phyloP scores from a whole-genome alignment of 2,329 filamentous ascomycete genomes.

The Aspergillus bombycis region DNA sequence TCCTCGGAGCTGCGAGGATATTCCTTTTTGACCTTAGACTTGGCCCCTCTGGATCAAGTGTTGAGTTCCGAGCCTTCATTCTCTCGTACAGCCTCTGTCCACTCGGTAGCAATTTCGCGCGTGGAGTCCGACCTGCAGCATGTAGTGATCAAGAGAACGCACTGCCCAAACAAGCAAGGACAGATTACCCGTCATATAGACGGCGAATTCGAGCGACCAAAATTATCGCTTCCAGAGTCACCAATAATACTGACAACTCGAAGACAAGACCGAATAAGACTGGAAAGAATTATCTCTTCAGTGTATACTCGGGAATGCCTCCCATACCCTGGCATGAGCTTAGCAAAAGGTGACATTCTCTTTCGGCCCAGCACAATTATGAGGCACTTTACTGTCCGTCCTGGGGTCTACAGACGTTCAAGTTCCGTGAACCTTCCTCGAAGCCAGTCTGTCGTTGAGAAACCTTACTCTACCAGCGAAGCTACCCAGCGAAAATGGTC shows the following conservation, averaged over 20 bases:
- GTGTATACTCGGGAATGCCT: slow-evolving; percentile 82
- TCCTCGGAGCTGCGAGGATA: slow-evolving; percentile 31
- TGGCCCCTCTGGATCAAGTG: slow-evolving; percentile 74
- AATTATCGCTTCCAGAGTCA: slow-evolving; percentile 72
- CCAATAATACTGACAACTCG: slow-evolving; percentile 74
- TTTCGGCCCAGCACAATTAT: slow-evolving; percentile 80
- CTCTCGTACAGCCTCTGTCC: slow-evolving; percentile 67
- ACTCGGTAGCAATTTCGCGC: slow-evolving; percentile 74
- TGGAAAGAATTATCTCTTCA: slow-evolving; percentile 74
- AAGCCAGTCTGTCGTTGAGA: background rate
- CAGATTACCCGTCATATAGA: slow-evolving; percentile 47
- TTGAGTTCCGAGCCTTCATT: slow-evolving; percentile 71
- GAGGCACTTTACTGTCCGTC: slow-evolving; percentile 80
- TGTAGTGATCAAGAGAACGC: slow-evolving; percentile 85
- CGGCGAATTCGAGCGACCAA: slow-evolving; percentile 72
- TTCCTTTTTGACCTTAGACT: slow-evolving; percentile 62
- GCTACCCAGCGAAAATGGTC: background rate
- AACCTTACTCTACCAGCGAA: background rate
- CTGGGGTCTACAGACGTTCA: slow-evolving; percentile 74
- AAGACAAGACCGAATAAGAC: slow-evolving; percentile 72
- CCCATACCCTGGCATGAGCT: slow-evolving; percentile 80
- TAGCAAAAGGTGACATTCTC: slow-evolving; percentile 68
- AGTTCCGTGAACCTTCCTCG: slow-evolving; percentile 51
- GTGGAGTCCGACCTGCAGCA: slow-evolving; percentile 70
- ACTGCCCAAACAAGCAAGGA: slow-evolving; percentile 62